Percentiles rank a stretch among this genome's conserved stretches.
Conservation (phyloP, 2,329 filamentous ascomycete species). For the Nannizzia gypsea region DNA sequence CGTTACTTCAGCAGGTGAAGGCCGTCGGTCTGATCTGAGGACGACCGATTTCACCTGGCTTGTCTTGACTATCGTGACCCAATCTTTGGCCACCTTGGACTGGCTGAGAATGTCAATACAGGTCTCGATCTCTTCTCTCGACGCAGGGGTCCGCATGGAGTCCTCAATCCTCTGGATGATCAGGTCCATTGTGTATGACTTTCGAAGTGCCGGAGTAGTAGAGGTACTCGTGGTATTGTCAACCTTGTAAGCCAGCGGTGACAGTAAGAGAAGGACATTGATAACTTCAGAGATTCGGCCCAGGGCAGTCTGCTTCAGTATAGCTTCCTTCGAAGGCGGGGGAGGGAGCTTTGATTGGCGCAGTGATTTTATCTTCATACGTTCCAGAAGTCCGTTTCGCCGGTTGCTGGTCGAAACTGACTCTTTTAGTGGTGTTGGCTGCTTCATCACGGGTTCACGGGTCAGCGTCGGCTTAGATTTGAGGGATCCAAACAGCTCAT, state of each 20-base stretch:
- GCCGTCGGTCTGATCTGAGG: constrained; percentile 22
- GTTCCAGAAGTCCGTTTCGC: constrained; percentile 58
- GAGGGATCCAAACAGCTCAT: constrained; percentile 14
- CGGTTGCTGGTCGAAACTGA: constrained; percentile 23
- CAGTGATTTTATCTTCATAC: constrained; percentile 58
- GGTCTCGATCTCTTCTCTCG: constrained; percentile 36
- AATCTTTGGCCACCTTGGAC: constrained; percentile 37
- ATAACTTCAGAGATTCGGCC: constrained; percentile 58
- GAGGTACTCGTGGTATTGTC: constrained; percentile 20
- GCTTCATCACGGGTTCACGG: constrained; percentile 18
- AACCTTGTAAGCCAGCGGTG: constrained; percentile 26
- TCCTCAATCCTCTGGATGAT: constrained; percentile 56
- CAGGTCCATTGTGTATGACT: constrained; percentile 54
- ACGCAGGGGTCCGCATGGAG: constrained; percentile 46
- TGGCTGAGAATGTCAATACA: constrained; percentile 39
- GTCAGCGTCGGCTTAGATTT: constrained; percentile 23
- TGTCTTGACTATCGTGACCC: constrained; percentile 39
- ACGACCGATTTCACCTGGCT: constrained; percentile 37
- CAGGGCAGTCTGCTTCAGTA: constrained; percentile 53
- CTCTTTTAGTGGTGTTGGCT: constrained; percentile 12
- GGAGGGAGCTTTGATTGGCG: constrained; percentile 36
- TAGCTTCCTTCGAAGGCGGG: constrained; percentile 41
- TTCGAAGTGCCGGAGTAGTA: constrained; percentile 41
- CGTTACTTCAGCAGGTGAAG: background rate
- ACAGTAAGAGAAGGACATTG: constrained; percentile 54